phyloP scores from a whole-genome alignment of 2,329 filamentous ascomycete genomes.

The Cladosporium halotolerans region DNA sequence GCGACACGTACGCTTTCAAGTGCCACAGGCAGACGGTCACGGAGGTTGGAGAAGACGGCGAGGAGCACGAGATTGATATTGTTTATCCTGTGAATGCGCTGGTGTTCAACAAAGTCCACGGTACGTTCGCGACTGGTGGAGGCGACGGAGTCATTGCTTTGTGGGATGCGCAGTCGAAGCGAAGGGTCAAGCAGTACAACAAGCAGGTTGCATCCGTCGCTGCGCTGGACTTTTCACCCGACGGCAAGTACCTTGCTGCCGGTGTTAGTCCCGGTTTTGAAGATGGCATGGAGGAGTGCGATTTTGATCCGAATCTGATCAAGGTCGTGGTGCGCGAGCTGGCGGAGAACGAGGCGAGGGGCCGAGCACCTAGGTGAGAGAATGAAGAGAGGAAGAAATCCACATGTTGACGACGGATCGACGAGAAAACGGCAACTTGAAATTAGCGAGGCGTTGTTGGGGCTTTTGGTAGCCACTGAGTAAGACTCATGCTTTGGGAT shows the following conservation, averaged over 20 bases:
- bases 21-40: constrained; percentile 76
- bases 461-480: too few relatives aligned
- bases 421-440: background rate
- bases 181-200: constrained; percentile 82
- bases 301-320: constrained; percentile 60
- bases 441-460: constrained; percentile 7
- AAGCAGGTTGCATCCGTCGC: constrained; percentile 74
- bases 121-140: constrained; percentile 83
- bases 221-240: constrained; percentile 66
- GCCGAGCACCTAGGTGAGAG: constrained; percentile 67
- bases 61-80: constrained; percentile 59
- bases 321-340: constrained; percentile 78
- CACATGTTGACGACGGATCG: background rate
- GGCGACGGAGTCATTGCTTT: constrained; percentile 87
- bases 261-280: constrained; percentile 83
- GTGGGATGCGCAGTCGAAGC: constrained; percentile 88
- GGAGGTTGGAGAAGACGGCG: constrained; percentile 38
- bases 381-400: too few relatives aligned
- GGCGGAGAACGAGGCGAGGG: constrained; percentile 79
- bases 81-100: constrained; percentile 90
- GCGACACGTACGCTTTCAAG: constrained; percentile 96
- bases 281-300: constrained; percentile 74
- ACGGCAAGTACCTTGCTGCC: constrained; percentile 73
- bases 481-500: too few relatives aligned
- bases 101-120: constrained; percentile 74